Base-by-base conservation (phyloP, 176 grass and related monocot species). In the Pontederia paniculata region DNA sequence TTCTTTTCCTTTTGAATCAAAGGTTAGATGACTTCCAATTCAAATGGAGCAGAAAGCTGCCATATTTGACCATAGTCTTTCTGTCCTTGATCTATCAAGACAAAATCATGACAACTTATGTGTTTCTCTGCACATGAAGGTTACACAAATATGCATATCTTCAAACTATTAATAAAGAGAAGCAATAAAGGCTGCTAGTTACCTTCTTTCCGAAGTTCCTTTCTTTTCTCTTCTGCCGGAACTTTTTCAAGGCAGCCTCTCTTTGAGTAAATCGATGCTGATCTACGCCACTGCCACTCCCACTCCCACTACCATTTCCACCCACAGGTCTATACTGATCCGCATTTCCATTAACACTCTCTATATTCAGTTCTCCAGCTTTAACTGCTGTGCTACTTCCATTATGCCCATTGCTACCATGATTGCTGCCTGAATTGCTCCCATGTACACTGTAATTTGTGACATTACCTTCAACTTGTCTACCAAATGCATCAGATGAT, bases 151-250 rank as follows among this genome's bases (percentile, higher is more conserved):
- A n/a, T n/a, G n/a, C n/a, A n/a, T n/a, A n/a, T n/a, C n/a, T n/a
- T n/a, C 19, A 58, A 73, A 65, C 9, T 45, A 59, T 21, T 42
- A 62, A 16, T 18, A 21, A 44, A 43, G 18, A 23, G 83, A 65
- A 78, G 70, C 21, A 23, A 16, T 19, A 21, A 44, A 17, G 19
- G 80, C 57, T 78, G 70, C 21, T 19, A 48, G n/a, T 9, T 77
- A 96, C 90, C 90, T 89, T 89, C 67, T 89, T 89, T 10, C 82
- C 85, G 5, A 89, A 96, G 74, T 84, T 89, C 1, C 85, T 74
- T 25, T 76, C 74, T 71, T 87, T 96, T 58, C 69, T 80, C 73
- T 96, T 96, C 56, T 74, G 63, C 71, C 71, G 77, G 56, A 87
- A 96, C 31, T 84, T 96, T 51, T 54, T 79, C 19, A 96, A 23